A percentile compares a stretch with the other conserved stretches of the same genome.
phyloP scores from a whole-genome alignment of 75 land plant species.

The Sequoiadendron giganteum region DNA sequence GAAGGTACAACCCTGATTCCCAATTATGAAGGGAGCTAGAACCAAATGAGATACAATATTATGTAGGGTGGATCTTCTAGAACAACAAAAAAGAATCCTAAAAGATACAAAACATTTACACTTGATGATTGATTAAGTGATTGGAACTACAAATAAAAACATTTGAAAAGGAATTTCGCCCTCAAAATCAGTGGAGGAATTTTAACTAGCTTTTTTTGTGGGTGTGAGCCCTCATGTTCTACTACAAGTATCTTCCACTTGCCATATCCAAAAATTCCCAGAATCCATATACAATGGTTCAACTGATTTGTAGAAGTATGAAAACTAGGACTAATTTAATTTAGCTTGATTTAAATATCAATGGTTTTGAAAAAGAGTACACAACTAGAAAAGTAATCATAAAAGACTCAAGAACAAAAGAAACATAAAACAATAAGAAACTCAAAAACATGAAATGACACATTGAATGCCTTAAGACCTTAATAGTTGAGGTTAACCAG shows the following conservation, averaged over 20 bases:
- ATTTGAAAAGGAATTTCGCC: not conserved
- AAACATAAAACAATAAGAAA: not conserved
- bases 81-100: not conserved
- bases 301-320: not conserved
- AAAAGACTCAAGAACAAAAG: not conserved
- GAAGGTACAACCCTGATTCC: not conserved
- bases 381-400: not conserved
- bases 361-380: not conserved
- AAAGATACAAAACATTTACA: not conserved
- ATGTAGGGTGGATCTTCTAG: not conserved
- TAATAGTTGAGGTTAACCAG: not conserved
- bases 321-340: not conserved
- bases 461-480: not conserved
- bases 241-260: conserved; percentile 66
- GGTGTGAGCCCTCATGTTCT: conserved; percentile 17
- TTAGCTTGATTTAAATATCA: not conserved
- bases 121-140: not conserved
- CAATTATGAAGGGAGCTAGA: not conserved
- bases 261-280: conserved; percentile 72
- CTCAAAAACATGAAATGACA: not conserved
- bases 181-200: not conserved
- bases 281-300: conserved; percentile 32
- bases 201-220: not conserved
- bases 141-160: not conserved
- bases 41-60: not conserved